Conservation (phyloP, 2,329 filamentous ascomycete species). For the Fusarium keratoplasticum region DNA sequence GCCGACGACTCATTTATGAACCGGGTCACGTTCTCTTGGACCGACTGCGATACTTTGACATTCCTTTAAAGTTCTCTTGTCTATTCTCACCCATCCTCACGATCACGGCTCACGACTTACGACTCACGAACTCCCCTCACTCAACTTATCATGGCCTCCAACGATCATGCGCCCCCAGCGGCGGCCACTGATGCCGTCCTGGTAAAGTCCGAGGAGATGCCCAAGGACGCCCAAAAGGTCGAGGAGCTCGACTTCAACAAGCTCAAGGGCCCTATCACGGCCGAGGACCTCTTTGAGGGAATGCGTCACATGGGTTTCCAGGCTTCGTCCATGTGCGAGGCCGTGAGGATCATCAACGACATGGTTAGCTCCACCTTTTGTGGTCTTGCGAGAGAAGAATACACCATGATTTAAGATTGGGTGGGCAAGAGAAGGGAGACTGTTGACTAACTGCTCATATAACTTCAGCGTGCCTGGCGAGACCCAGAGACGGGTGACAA, state of each 20-base stretch:
- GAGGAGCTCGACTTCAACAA: slow-evolving; percentile 93
- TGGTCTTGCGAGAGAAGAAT: neutral
- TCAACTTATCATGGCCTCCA: slow-evolving; percentile 46
- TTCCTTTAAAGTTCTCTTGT: neutral
- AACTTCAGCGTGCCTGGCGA: slow-evolving; percentile 74
- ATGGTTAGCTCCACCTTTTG: slow-evolving; percentile 73
- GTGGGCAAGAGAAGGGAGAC: neutral
- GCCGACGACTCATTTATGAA: neutral
- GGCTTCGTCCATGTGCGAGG: slow-evolving; percentile 81
- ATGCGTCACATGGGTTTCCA: slow-evolving; percentile 88
- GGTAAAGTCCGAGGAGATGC: slow-evolving; percentile 84
- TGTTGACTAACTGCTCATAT: slow-evolving; percentile 11
- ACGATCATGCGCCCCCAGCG: slow-evolving; percentile 61
- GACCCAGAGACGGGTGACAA: slow-evolving; percentile 82
- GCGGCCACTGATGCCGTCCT: slow-evolving; percentile 84
- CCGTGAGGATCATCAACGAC: slow-evolving; percentile 90
- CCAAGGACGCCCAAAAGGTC: slow-evolving; percentile 81
- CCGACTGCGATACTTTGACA: neutral
- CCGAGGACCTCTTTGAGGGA: slow-evolving; percentile 82
- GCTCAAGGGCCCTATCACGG: slow-evolving; percentile 81
- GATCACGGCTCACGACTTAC: slow-evolving; percentile 10
- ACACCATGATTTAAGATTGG: neutral
- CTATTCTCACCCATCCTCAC: slow-evolving; percentile 8
- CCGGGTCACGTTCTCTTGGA: neutral
- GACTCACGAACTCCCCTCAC: neutral